Evolutionary conservation across 805 yeast genomes (phyloP), one percentile per base, ranked within the genome.

Genomic region (Jamesozyma piceae): DNA sequence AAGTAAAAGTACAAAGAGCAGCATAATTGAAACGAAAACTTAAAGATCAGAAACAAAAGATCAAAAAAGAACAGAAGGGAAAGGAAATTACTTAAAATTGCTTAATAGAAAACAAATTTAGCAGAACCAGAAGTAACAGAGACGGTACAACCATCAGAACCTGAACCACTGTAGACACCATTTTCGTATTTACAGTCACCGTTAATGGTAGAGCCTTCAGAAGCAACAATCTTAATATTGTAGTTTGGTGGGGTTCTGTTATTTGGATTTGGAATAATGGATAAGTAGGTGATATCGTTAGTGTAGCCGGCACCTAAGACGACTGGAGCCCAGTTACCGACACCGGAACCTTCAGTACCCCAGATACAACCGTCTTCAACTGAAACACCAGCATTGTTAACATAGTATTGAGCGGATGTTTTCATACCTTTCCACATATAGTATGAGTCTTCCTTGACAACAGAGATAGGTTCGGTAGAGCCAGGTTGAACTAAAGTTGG

Each of bases 241-340:
- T 62, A 83, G 75, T 79, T 82, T 43, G 80, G 73, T 46, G 92
- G 69, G 22, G 72, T 62, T 27, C 60, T 52, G 75, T 86, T 86
- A 80, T 89, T 88, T 61, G 97, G 95, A 73, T 90, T 90, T 67
- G 96, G 96, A 69, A 88, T 87, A 67, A 90, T 72, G 13, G 96
- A 86, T 58, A 90, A 69, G 77, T 87, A 89, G 45, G 95, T 72
- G 56, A 78, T 72, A 50, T 85, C 84, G 41, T 53, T 50, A 49
- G 85, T 72, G 70, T 74, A 73, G 61, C 97, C 97, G 43, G 97
- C 90, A 67, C 98, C 98, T 58, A 92, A 74, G 70, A 82, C 85
- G 53, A 90, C 74, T 58, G 97, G 97, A 51, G 97, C 95, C 97
- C 96, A 90, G 85, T 90, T 90, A 72, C 98, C 98, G 53, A 84